Percentiles rank a stretch among this genome's conserved stretches.
Evolutionary conservation across 2,329 filamentous ascomycete species (phyloP).

Genomic region (Diplodia seriata): DNA sequence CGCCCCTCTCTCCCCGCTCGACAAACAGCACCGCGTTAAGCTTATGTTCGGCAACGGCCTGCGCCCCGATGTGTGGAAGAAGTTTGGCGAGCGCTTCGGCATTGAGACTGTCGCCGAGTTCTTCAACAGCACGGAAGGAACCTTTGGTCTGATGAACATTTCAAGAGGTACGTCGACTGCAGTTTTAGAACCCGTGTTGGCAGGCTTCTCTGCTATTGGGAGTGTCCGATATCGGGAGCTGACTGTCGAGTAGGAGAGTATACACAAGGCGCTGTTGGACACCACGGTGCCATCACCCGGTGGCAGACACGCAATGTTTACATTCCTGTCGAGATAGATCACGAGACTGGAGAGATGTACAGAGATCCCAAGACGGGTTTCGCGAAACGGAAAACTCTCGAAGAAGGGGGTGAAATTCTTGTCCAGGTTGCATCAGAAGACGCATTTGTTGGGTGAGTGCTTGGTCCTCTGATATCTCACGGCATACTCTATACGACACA

Average conservation of each 20-base stretch:
- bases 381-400: slow-evolving; percentile 65
- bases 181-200: not conserved
- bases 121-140: slow-evolving; percentile 78
- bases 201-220: not conserved
- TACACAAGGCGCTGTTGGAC: slow-evolving; percentile 69
- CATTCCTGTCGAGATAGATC: slow-evolving; percentile 72
- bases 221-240: not conserved
- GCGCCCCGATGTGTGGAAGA: slow-evolving; percentile 71
- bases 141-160: slow-evolving; percentile 67
- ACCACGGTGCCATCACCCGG: slow-evolving; percentile 70
- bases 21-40: slow-evolving; percentile 65
- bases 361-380: slow-evolving; percentile 30
- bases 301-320: slow-evolving; percentile 60
- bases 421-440: slow-evolving; percentile 3
- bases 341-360: slow-evolving; percentile 56
- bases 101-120: slow-evolving; percentile 72
- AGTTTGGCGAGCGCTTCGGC: slow-evolving; percentile 69
- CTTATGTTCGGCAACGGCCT: slow-evolving; percentile 72
- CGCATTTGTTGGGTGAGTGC: slow-evolving; percentile 57
- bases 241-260: slow-evolving; percentile 53
- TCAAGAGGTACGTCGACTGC: slow-evolving; percentile 48
- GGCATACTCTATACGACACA: slow-evolving; percentile 70
- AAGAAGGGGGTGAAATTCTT: slow-evolving; percentile 24
- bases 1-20: slow-evolving; percentile 66
- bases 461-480: slow-evolving; percentile 39